Evolutionary conservation across 129 eudicot species (phyloP), one percentile per base, ranked within the genome.

Genomic region (Lactuca sativa): DNA sequence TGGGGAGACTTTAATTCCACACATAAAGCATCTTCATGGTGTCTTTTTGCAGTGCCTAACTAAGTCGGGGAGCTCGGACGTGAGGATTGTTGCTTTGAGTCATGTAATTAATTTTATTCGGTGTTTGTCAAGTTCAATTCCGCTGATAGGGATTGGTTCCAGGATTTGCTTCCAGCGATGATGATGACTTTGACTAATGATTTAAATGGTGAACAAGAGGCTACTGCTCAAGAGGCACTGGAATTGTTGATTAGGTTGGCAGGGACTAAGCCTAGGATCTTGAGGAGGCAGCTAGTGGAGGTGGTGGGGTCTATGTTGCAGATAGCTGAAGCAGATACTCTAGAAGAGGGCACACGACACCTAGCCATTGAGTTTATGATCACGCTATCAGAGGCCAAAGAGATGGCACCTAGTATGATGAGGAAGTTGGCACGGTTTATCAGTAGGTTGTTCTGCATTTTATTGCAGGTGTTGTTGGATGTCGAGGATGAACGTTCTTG

Each of bases 291-390:
- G 30, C 1, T 25, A 25, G 30, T 25, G 30, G 30, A 25, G 30
- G 30, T 25, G 30, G 30, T 25, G 30, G 30, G 30, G 30, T 25
- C 30, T 25, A 25, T 92, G 98, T 66, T 92, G 87, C 98, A 92
- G 84, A 86, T 92, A 17, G 96, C 95, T 0, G 96, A 92, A 80
- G 98, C 98, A 1, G 92, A 86, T 61, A 76, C 76, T 0, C 69
- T 92, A 58, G 98, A 92, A 68, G 98, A 92, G 62, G 98, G 97
- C 30, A 90, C 97, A 0, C 59, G 91, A 13, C 97, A 90, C 62
- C 60, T 90, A 17, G 97, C 97, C 1, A 81, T 90, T 74, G 97
- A 90, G 69, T 90, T 90, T 72, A 91, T 90, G 25, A 87, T 25
- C 30, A 25, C 30, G 30, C 30, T 25, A 25, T 25, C 90, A 0